A percentile compares a stretch with the other conserved stretches of the same genome.
Conservation (phyloP, 2,329 filamentous ascomycete species). For the Ascochyta clinopodiicola region DNA sequence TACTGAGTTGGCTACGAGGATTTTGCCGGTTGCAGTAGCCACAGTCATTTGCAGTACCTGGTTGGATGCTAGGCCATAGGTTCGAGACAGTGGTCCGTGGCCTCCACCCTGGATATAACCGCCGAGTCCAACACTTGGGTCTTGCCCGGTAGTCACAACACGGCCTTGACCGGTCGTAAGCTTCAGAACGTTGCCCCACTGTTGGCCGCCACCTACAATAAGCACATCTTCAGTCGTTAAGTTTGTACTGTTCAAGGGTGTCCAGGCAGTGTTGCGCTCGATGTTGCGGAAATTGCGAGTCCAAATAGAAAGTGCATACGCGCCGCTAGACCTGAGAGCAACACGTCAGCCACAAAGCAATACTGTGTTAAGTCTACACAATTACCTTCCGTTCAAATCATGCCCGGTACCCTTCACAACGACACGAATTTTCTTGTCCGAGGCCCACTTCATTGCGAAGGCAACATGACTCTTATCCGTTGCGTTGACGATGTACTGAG, state of each 20-base stretch:
- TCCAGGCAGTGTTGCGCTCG: slow-evolving; percentile 7
- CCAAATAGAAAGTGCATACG: slow-evolving; percentile 28
- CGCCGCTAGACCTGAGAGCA: slow-evolving; percentile 21
- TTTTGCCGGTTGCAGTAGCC: slow-evolving; percentile 13
- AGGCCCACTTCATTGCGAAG: slow-evolving; percentile 38
- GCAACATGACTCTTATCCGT: slow-evolving; percentile 35
- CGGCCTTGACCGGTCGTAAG: slow-evolving; percentile 1
- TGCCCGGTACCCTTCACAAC: slow-evolving; percentile 21
- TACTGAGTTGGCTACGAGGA: slow-evolving; percentile 17
- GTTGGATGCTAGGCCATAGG: slow-evolving; percentile 40
- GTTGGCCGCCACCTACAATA: slow-evolving; percentile 25
- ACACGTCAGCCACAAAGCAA: not conserved
- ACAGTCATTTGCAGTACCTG: slow-evolving; percentile 23
- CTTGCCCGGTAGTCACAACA: slow-evolving; percentile 12
- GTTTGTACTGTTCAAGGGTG: not conserved
- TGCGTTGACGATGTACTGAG: slow-evolving; percentile 46
- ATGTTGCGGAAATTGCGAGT: slow-evolving; percentile 25
- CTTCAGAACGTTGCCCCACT: slow-evolving; percentile 13
- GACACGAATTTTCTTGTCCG: slow-evolving; percentile 15
- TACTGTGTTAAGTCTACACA: not conserved
- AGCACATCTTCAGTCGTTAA: slow-evolving; percentile 22
- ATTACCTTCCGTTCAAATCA: slow-evolving; percentile 18
- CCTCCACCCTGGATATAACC: slow-evolving; percentile 55
- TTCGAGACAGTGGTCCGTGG: slow-evolving; percentile 57
- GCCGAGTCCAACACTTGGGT: slow-evolving; percentile 54